Base-by-base conservation (phyloP, 768 basidiomycete species). In the Stropharia rugosoannulata region DNA sequence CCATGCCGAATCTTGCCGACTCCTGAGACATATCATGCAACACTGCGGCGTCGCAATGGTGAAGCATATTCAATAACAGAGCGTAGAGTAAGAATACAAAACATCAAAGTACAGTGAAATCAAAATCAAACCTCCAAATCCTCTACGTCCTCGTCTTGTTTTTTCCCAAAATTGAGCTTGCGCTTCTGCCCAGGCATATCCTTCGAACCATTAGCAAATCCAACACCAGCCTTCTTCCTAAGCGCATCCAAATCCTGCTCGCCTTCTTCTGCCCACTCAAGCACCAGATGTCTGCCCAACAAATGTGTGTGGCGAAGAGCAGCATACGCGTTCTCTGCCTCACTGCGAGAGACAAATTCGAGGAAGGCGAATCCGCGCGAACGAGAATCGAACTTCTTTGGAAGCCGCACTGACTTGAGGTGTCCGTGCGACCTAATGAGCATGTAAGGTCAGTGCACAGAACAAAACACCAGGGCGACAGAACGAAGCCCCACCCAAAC, bases 321-420 rank as follows among this genome's bases (percentile, higher is more conserved):
- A 25, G 82, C 83, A 69, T 88, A 93, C 0, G 93, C 96, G 41
- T 87, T 87, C 68, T 93, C 89, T 2, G 96, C 96, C 64, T 99
- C 96, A 47, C 86, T 85, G 15, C 90, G 82, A 2, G 93, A 87
- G 16, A 90, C 81, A 68, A 98, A 98, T 61, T 99, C 95, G 63
- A 98, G 78, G 75, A 98, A 99, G 1, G 95, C 97, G 69, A 98
- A 99, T 3, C 97, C 97, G 32, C 97, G 86, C 1, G 90, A 86
- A 43, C 89, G 82, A 13, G 88, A 82, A 64, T 95, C 89, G 73
- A 96, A 91, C 68, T 94, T 94, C 70, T 88, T 90, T 13, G 97
- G 97, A 2, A 99, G 70, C 4, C 97, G 90, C 0, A 95, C 89
- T 0, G 95, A 95, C 72, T 97, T 98, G 73, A 98, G 84, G 52